These are phyloP conservation scores for Fusarium hainanense DNA, from an alignment of 2,329 filamentous ascomycete species.

Conservation along the genomic window DNA sequence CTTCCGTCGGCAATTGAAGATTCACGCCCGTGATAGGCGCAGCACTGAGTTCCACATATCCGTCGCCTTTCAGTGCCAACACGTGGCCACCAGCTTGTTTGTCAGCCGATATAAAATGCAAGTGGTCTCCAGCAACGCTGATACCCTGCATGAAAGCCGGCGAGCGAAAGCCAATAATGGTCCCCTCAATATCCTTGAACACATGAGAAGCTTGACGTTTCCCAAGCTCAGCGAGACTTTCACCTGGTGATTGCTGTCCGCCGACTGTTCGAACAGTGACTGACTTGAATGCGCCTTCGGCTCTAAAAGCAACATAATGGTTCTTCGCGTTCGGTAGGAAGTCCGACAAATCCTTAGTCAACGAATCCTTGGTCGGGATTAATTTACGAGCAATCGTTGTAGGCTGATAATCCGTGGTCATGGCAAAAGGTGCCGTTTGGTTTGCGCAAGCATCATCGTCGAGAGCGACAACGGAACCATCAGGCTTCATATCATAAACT, in stretches of 20 bases:
- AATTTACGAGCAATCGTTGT: background rate
- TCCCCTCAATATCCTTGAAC: slow-evolving; percentile 4
- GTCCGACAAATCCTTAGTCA: background rate
- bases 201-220: slow-evolving; percentile 27
- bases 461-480: slow-evolving; percentile 18
- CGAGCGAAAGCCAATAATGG: slow-evolving; percentile 20
- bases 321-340: slow-evolving; percentile 14
- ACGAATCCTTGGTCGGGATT: background rate
- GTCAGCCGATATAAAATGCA: slow-evolving; percentile 15
- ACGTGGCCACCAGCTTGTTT: slow-evolving; percentile 26
- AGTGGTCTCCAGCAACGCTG: slow-evolving; percentile 33
- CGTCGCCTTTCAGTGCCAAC: slow-evolving; percentile 14
- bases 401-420: slow-evolving; percentile 16
- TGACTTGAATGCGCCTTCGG: slow-evolving; percentile 12
- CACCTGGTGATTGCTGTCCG: slow-evolving; percentile 15
- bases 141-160: slow-evolving; percentile 30
- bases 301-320: slow-evolving; percentile 20
- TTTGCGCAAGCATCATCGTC: background rate
- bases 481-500: slow-evolving; percentile 32
- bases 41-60: slow-evolving; percentile 3
- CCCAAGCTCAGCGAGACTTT: slow-evolving; percentile 30
- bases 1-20: slow-evolving; percentile 3
- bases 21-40: slow-evolving; percentile 12
- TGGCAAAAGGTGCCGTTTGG: slow-evolving; percentile 24
- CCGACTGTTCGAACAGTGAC: slow-evolving; percentile 24